phyloP scores from a whole-genome alignment of 2,329 filamentous ascomycete genomes.

The Nemania serpens region DNA sequence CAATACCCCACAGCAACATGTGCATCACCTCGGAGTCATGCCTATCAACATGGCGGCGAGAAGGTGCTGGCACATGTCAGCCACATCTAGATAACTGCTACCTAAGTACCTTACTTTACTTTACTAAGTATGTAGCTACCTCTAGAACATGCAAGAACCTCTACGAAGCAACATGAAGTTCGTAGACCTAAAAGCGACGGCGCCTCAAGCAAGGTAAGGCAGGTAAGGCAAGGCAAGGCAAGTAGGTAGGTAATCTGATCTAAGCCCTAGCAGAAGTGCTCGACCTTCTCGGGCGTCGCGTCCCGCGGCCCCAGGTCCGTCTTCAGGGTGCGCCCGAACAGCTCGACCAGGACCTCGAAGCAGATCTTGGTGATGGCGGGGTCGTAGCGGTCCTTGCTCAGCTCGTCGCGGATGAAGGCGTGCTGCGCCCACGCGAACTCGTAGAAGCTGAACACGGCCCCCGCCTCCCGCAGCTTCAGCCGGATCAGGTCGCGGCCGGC shows the following conservation, averaged over 20 bases:
- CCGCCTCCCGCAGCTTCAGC: slow-evolving; percentile 76
- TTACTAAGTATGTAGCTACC: too few relatives aligned
- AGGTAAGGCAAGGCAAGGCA: too few relatives aligned
- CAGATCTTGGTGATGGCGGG: slow-evolving; percentile 84
- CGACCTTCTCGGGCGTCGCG: slow-evolving; percentile 63
- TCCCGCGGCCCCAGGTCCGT: slow-evolving; percentile 75
- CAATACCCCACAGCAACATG: too few relatives aligned
- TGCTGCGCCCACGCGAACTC: slow-evolving; percentile 94
- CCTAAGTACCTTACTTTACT: too few relatives aligned
- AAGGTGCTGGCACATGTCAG: too few relatives aligned
- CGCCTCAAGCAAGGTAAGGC: too few relatives aligned
- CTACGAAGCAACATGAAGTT: slow-evolving; percentile 4
- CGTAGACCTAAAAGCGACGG: too few relatives aligned
- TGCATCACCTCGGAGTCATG: too few relatives aligned
- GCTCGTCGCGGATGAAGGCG: slow-evolving; percentile 90
- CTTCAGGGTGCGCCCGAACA: slow-evolving; percentile 80
- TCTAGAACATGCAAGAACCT: background rate
- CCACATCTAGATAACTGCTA: too few relatives aligned
- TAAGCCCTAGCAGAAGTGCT: slow-evolving; percentile 68
- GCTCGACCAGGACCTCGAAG: slow-evolving; percentile 86
- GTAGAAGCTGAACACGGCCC: slow-evolving; percentile 78
- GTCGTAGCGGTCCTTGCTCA: slow-evolving; percentile 93
- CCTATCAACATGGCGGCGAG: too few relatives aligned
- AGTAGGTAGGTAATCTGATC: too few relatives aligned
- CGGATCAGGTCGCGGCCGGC: slow-evolving; percentile 83